Percentiles rank a stretch among this genome's conserved stretches.
These are phyloP conservation scores for Dinochytrium kinnereticum DNA, from an alignment of 371 early-diverging fungal species.

Conservation along the genomic window DNA sequence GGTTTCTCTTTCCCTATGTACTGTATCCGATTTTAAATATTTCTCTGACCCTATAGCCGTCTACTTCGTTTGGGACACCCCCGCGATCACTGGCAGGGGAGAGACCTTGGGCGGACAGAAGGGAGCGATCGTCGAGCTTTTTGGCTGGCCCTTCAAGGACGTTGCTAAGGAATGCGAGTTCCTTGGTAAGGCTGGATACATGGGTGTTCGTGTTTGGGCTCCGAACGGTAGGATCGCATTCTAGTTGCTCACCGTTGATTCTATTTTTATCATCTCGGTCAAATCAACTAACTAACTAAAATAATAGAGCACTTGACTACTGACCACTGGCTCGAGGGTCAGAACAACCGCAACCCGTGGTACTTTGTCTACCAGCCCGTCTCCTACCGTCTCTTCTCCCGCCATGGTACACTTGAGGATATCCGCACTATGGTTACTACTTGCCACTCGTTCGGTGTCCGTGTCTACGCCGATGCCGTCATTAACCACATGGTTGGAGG, in stretches of 20 bases:
- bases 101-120: slow-evolving; percentile 32
- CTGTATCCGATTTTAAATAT: neutral
- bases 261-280: neutral
- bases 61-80: slow-evolving; percentile 33
- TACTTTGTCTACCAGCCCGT: slow-evolving; percentile 40
- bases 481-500: slow-evolving; percentile 43
- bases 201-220: slow-evolving; percentile 35
- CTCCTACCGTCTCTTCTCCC: slow-evolving; percentile 34
- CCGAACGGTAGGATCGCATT: neutral
- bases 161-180: slow-evolving; percentile 10
- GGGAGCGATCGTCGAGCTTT: slow-evolving; percentile 42
- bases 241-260: too few relatives aligned
- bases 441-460: slow-evolving; percentile 32
- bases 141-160: slow-evolving; percentile 38
- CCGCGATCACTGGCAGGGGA: slow-evolving; percentile 5
- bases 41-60: slow-evolving; percentile 3
- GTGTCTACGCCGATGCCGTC: slow-evolving; percentile 45
- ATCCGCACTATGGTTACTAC: slow-evolving; percentile 36
- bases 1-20: neutral
- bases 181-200: slow-evolving; percentile 39
- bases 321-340: slow-evolving; percentile 26
- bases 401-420: slow-evolving; percentile 29
- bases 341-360: slow-evolving; percentile 33
- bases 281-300: too few relatives aligned
- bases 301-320: slow-evolving; percentile 32